These are phyloP conservation scores for Medicago ruthenica DNA, from an alignment of 306 rosid species.

Conservation along the genomic window DNA sequence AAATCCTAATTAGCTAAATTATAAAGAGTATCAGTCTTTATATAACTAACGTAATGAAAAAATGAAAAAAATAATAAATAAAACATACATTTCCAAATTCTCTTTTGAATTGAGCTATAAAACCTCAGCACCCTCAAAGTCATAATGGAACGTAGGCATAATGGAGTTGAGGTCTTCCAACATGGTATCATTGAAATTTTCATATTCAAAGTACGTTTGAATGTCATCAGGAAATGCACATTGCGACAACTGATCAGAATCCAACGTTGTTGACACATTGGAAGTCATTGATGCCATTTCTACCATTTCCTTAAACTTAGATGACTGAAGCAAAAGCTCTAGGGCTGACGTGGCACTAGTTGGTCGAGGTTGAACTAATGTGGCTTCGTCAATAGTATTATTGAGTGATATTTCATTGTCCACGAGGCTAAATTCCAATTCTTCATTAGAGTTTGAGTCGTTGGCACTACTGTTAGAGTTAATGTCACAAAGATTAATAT, in stretches of 20 bases:
- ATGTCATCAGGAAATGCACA: slow-evolving; percentile 76
- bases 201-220: slow-evolving; percentile 82
- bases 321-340: slow-evolving; percentile 70
- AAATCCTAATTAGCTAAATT: neutral
- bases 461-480: slow-evolving; percentile 25
- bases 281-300: slow-evolving; percentile 56
- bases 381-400: slow-evolving; percentile 28
- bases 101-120: neutral
- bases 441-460: slow-evolving; percentile 44
- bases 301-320: slow-evolving; percentile 83
- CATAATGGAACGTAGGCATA: slow-evolving; percentile 63
- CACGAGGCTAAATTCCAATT: slow-evolving; percentile 37
- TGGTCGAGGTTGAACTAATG: slow-evolving; percentile 37
- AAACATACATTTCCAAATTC: neutral
- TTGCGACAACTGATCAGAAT: slow-evolving; percentile 45
- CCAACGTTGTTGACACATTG: slow-evolving; percentile 40
- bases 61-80: slow-evolving; percentile 16
- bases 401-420: slow-evolving; percentile 12
- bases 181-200: slow-evolving; percentile 59
- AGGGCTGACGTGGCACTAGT: slow-evolving; percentile 67
- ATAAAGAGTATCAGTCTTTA: neutral
- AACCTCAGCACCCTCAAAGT: slow-evolving; percentile 35
- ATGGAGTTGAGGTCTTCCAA: slow-evolving; percentile 65
- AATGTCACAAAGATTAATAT: slow-evolving; percentile 18
- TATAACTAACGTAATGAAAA: neutral